Base-by-base conservation (phyloP, 108 stramenopile species). In the Cyclotella distinguenda region DNA sequence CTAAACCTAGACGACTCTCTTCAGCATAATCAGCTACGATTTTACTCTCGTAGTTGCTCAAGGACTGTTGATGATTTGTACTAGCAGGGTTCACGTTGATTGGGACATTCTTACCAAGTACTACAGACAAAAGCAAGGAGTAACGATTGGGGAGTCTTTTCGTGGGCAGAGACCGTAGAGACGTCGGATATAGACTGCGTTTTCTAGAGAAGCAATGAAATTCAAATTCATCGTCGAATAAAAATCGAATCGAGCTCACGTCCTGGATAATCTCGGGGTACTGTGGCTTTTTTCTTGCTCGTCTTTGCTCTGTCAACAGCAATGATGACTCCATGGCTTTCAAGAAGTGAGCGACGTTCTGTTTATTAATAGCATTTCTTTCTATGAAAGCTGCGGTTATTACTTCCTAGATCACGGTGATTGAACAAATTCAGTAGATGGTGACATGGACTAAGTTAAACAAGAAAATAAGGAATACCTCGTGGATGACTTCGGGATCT, bases 201-300 rank as follows among this genome's bases (percentile, higher is more conserved):
- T 65, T 73, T 39, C 64, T 66, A 5, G 64, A 54, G 1, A 60
- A 38, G 27, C 66, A 12, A 30, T 45, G 27, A 26, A 68, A 13
- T 1, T 4, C 34, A 47, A 72, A 56, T 45, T 68, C 51, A 40
- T 54, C 49, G 25, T 57, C 34, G 27, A 36, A 30, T 27, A 21
- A 26, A 35, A 72, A 59, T 19, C 67, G 60, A 48, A 61, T 68
- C 4, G 68, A 22, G 16, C 54, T 25, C 16, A 55, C 66, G 19
- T 79, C 78, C 44, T 72, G 64, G 34, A 79, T 47, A 4, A 79
- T 25, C 43, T 79, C 72, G 30, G 69, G 8, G 21, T 72, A 67
- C 22, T 72, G 66, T 9, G 40, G 42, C 22, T 66, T 64, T 28
- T 15, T 39, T 35, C 36, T 73, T 12, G 5, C 23, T 3, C 52